phyloP scores from a whole-genome alignment of 495 filamentous ascomycete genomes.

The Penicillium cosmopolitanum region DNA sequence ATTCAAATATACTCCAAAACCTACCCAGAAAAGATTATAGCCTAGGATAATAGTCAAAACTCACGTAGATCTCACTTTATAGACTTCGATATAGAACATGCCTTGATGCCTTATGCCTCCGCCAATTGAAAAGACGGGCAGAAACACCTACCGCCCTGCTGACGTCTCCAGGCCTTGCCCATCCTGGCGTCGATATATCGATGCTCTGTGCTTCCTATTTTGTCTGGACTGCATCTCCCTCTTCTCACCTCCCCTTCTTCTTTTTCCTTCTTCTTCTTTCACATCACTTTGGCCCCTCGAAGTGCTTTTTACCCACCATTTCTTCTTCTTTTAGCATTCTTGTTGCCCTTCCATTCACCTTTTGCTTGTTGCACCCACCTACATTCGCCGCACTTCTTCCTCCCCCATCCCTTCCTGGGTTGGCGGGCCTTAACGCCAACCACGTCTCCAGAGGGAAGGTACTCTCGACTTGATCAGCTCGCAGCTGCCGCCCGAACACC shows the following conservation, averaged over 20 bases:
- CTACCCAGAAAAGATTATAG: not conserved
- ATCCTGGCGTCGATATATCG: conserved; percentile 3
- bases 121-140: conserved; percentile 17
- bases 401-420: conserved; percentile 11
- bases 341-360: conserved; percentile 6
- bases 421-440: conserved; percentile 11
- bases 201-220: conserved; percentile 23
- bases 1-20: not conserved
- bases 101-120: not conserved
- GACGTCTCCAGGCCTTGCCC: conserved; percentile 25
- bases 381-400: conserved; percentile 11
- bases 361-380: conserved; percentile 11
- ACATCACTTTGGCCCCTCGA: not conserved
- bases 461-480: not conserved
- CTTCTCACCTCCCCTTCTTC: conserved; percentile 28
- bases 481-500: conserved; percentile 1
- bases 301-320: conserved; percentile 4
- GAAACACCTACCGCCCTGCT: conserved; percentile 28
- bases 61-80: too few relatives aligned
- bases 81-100: too few relatives aligned
- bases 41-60: not conserved
- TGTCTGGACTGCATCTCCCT: conserved; percentile 22
- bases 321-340: conserved; percentile 10
- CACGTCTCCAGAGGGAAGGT: conserved; percentile 5
- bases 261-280: conserved; percentile 19